A percentile compares a stretch with the other conserved stretches of the same genome.
Evolutionary conservation across 2,329 filamentous ascomycete genomes (phyloP).

Genomic region (Epichloe sp.): DNA sequence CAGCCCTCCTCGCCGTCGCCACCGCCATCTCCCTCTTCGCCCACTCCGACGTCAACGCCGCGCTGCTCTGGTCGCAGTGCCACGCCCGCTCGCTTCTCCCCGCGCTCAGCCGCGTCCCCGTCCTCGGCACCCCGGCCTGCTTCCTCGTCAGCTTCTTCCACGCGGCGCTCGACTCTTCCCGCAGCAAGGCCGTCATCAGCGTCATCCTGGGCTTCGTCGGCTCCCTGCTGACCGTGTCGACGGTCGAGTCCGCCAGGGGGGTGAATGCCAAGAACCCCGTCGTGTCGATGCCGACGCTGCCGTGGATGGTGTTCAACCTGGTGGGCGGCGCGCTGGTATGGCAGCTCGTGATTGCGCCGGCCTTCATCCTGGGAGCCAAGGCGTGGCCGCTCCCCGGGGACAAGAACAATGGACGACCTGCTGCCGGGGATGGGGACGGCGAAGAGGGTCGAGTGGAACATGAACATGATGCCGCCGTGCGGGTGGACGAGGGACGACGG

Average conservation of each 20-base stretch:
- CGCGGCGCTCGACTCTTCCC: conserved; percentile 27
- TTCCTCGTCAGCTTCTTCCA: conserved; percentile 38
- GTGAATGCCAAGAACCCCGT: conserved; percentile 24
- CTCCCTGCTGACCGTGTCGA: conserved; percentile 34
- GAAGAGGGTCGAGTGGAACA: neutral
- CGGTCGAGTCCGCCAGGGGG: conserved; percentile 35
- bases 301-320: conserved; percentile 36
- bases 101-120: conserved; percentile 28
- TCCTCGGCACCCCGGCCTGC: conserved; percentile 33
- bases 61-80: conserved; percentile 41
- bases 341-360: conserved; percentile 37
- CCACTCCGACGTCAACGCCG: conserved; percentile 36
- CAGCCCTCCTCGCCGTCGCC: conserved; percentile 31
- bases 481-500: neutral
- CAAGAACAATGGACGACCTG: neutral
- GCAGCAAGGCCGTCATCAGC: conserved; percentile 27
- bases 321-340: conserved; percentile 36
- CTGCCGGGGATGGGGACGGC: too few species aligned
- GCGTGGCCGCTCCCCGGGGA: conserved; percentile 13
- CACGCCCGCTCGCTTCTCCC: conserved; percentile 33
- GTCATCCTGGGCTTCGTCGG: conserved; percentile 30
- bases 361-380: conserved; percentile 31
- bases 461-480: neutral
- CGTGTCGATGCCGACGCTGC: conserved; percentile 24
- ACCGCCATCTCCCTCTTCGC: conserved; percentile 29